A percentile compares a stretch with the other conserved stretches of the same genome.
Conservation (phyloP, 2,329 filamentous ascomycete species). For the Colletotrichum endophyticum region DNA sequence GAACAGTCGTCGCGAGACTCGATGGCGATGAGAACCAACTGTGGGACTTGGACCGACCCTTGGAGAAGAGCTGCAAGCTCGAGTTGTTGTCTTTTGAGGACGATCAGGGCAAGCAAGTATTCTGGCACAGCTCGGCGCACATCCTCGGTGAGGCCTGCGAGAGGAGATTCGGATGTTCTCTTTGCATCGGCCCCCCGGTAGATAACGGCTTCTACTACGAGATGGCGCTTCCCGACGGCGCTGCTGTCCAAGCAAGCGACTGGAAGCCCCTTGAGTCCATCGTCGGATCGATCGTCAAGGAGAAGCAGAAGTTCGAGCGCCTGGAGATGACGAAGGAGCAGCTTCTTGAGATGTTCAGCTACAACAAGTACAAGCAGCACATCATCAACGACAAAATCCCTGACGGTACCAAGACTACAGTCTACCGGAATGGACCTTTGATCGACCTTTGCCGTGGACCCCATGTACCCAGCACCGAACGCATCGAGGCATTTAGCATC, state of each 20-base stretch:
- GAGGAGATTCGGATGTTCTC: slow-evolving; percentile 85
- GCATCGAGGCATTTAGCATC: slow-evolving; percentile 87
- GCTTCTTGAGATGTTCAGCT: slow-evolving; percentile 84
- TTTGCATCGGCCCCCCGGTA: slow-evolving; percentile 93
- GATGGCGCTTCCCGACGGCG: slow-evolving; percentile 63
- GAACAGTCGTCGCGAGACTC: slow-evolving; percentile 84
- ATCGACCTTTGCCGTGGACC: slow-evolving; percentile 96
- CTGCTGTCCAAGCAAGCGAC: slow-evolving; percentile 75
- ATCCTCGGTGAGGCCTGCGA: slow-evolving; percentile 95
- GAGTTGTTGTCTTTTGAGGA: slow-evolving; percentile 85
- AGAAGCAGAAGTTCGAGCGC: slow-evolving; percentile 94
- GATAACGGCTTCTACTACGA: slow-evolving; percentile 97
- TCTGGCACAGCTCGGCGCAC: slow-evolving; percentile 94
- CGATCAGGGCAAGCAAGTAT: slow-evolving; percentile 84
- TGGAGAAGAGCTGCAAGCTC: slow-evolving; percentile 87
- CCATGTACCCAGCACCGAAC: slow-evolving; percentile 82
- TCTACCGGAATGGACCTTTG: slow-evolving; percentile 91
- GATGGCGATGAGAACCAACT: slow-evolving; percentile 74
- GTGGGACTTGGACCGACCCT: slow-evolving; percentile 90
- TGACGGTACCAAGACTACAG: slow-evolving; percentile 89
- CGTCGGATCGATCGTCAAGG: slow-evolving; percentile 86
- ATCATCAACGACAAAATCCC: slow-evolving; percentile 94
- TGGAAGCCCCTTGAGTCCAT: slow-evolving; percentile 85
- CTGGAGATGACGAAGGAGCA: slow-evolving; percentile 89
- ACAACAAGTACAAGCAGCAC: slow-evolving; percentile 98